phyloP scores from a whole-genome alignment of 2,329 filamentous ascomycete species.

The Pestalotiopsis sp. region DNA sequence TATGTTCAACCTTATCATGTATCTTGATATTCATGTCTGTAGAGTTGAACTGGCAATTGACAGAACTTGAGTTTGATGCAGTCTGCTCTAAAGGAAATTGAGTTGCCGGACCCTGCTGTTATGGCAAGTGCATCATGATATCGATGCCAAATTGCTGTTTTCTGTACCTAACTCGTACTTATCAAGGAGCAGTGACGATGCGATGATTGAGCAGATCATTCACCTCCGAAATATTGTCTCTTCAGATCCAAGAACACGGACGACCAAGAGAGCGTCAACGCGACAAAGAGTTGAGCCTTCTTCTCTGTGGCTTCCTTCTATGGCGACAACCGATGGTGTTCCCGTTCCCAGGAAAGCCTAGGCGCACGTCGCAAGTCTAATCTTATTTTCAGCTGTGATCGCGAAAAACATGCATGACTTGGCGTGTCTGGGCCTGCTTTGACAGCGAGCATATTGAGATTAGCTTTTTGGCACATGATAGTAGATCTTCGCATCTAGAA shows the following conservation, averaged over 20 bases:
- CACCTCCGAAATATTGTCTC: too few relatives aligned
- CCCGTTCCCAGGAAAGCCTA: background rate
- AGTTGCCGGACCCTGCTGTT: too few relatives aligned
- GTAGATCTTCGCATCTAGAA: background rate
- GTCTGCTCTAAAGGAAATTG: too few relatives aligned
- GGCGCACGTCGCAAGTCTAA: background rate
- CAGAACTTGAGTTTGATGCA: too few relatives aligned
- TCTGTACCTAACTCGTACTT: background rate
- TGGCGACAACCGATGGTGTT: background rate
- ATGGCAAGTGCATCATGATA: too few relatives aligned
- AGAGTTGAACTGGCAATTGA: too few relatives aligned
- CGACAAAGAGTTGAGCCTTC: background rate
- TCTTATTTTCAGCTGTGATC: conserved; percentile 2
- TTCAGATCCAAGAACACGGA: too few relatives aligned
- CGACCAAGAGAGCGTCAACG: too few relatives aligned
- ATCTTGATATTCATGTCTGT: background rate
- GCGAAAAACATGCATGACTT: background rate
- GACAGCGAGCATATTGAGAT: background rate
- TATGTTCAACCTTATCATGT: background rate
- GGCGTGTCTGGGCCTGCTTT: background rate
- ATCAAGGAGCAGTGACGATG: background rate
- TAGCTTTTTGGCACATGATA: background rate
- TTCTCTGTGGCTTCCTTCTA: background rate
- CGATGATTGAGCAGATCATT: too few relatives aligned
- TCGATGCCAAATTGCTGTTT: background rate